These are phyloP conservation scores for Pseudocercospora pini-densiflorae DNA, from an alignment of 2,329 filamentous ascomycete species.

Conservation along the genomic window DNA sequence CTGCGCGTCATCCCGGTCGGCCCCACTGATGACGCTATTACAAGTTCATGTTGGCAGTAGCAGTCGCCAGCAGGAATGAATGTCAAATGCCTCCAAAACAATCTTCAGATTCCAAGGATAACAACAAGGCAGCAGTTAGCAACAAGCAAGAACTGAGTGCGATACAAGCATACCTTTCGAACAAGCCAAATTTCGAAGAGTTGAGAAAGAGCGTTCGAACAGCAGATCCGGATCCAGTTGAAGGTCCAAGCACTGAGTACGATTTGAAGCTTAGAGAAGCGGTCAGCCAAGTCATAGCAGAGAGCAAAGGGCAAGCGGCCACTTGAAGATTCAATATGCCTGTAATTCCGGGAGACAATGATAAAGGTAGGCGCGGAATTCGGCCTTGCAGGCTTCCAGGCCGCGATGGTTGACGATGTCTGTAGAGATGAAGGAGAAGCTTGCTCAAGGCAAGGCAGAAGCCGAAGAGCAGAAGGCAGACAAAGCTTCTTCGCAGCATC, in stretches of 20 bases:
- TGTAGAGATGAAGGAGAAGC: conserved; percentile 28
- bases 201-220: not conserved
- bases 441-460: conserved; percentile 25
- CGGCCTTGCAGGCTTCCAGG: not conserved
- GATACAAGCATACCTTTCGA: not conserved
- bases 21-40: not conserved
- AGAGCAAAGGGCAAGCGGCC: not conserved
- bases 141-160: conserved; percentile 5
- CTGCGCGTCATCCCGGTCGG: not conserved
- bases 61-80: not conserved
- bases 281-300: conserved; percentile 6
- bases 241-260: not conserved
- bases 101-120: not conserved
- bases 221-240: not conserved
- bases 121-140: not conserved
- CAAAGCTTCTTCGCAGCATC: conserved; percentile 43
- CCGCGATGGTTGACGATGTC: not conserved
- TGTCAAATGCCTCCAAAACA: conserved; percentile 2
- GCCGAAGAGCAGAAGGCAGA: conserved; percentile 25
- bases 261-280: not conserved
- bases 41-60: not conserved
- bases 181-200: not conserved
- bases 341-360: conserved; percentile 30
- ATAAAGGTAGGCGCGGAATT: conserved; percentile 15
- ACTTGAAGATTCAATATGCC: conserved; percentile 23